Evolutionary conservation across 1,139 yeast species (phyloP), one percentile per base, ranked within the genome.

Genomic region (Candida labiduridarum): DNA sequence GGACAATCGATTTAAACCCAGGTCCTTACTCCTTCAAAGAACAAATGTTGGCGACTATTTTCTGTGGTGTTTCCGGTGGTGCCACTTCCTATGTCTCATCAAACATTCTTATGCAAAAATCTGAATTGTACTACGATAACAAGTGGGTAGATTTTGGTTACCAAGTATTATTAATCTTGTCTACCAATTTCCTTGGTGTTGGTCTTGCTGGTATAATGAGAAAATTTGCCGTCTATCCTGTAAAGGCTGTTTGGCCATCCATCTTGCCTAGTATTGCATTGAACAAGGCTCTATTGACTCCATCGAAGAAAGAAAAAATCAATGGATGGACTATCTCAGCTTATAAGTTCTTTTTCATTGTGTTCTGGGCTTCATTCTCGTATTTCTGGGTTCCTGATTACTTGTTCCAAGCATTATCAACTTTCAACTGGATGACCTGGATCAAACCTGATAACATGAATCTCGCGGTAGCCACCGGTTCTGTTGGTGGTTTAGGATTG

Each of bases 171-270:
- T 64, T 84, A 45, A 72, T 79, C 6, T 58, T 83, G 41, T 72
- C 85, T 2, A 76, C 86, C 4, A 85, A 84, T 60, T 78, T 77
- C 55, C 63, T 85, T 60, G 89, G 90, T 31, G 78, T 83, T 56
- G 86, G 87, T 1, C 74, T 83, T 59, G 85, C 88, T 36, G 88
- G 89, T 52, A 59, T 85, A 22, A 65, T 82, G 65, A 74, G 88
- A 58, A 75, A 74, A 49, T 74, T 84, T 55, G 76, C 80, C 12
- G 74, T 85, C 15, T 83, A 83, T 59, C 88, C 89, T n/a, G 67
- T 74, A 15, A 72, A 74, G 49, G 72, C 83, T 43, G 62, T 83
- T 50, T 84, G 87, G 85, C 87, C 87, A 50, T 71, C 79, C 12
- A 61, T 73, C 40, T 62, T 83, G 55, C 85, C 85, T 18, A 74